These are phyloP conservation scores for Pythium volutum DNA, from an alignment of 352 stramenopile genomes.

Conservation along the genomic window DNA sequence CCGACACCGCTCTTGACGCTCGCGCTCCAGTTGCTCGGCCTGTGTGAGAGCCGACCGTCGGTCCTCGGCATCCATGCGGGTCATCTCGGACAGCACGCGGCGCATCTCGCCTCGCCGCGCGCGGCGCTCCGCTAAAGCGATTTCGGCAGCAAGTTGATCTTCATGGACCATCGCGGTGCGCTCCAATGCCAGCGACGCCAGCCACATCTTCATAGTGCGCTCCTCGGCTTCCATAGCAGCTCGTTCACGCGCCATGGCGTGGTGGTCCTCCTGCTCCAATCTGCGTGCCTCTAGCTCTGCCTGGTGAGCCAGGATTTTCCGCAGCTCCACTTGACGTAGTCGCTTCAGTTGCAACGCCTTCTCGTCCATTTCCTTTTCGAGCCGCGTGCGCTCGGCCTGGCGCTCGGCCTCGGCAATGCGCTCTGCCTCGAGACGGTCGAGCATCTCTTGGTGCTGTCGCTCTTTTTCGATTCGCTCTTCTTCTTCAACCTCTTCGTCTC, in stretches of 20 bases:
- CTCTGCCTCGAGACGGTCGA: constrained; percentile 63
- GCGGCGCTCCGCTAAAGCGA: constrained; percentile 29
- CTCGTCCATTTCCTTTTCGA: constrained; percentile 68
- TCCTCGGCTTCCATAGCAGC: constrained; percentile 42
- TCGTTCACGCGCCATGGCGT: constrained; percentile 20
- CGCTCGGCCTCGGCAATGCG: constrained; percentile 51
- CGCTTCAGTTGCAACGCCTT: constrained; percentile 48
- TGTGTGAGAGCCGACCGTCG: constrained; percentile 30
- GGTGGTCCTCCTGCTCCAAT: constrained; percentile 29
- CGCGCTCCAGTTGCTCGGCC: constrained; percentile 27
- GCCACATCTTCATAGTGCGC: constrained; percentile 24
- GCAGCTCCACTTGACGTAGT: constrained; percentile 50
- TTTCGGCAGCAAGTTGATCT: constrained; percentile 26
- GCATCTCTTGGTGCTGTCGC: constrained; percentile 45
- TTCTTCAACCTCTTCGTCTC: constrained; percentile 72
- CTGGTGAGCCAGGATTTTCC: constrained; percentile 54
- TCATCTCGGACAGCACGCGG: constrained; percentile 38
- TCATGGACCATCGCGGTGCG: constrained; percentile 42
- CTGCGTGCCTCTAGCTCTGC: constrained; percentile 48
- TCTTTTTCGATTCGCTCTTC: constrained; percentile 60
- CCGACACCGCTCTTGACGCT: constrained; percentile 29
- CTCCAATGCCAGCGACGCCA: constrained; percentile 33
- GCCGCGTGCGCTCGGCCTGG: constrained; percentile 39
- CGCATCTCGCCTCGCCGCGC: constrained; percentile 31
- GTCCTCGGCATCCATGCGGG: constrained; percentile 52